Base-by-base conservation (phyloP, 2,329 filamentous ascomycete genomes). In the Diaporthe aspalathi region DNA sequence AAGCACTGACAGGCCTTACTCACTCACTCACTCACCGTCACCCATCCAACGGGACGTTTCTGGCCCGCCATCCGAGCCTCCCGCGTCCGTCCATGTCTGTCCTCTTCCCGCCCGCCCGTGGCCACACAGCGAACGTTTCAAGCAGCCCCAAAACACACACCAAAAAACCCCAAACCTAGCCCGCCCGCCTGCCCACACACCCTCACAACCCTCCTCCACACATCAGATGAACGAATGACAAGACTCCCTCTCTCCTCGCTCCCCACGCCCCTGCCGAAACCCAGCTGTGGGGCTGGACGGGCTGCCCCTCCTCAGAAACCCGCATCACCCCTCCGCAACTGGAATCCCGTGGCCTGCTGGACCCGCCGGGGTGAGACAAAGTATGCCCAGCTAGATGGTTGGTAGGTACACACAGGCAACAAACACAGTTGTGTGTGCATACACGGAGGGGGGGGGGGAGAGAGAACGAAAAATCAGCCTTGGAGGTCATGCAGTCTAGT, bases 111-210 rank as follows among this genome's bases (percentile, higher is more conserved):
- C 49, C 12, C 12, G 22, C 49, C 49, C 45, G 27, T 63, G 35
- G 65, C 52, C 52, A 56, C 52, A 68, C 65, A 38, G 65, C 65
- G 2, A 35, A 56, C 38, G 50, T 68, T 56, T 56, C 65, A 68
- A 68, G 20, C 65, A 56, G 65, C 50, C 60, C 27, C 43, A 67
- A 67, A 52, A 40, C 49, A 45, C 24, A 63, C 32, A 32, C n/a
- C n/a, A n/a, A n/a, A n/a, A 32, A 32, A 32, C 60, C 12, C 27
- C n/a, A n/a, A 62, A 32, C 38, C 47, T 29, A 29, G 27, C 11
- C 43, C 27, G 16, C 57, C 17, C 35, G 22, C 29, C n/a, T n/a
- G n/a, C n/a, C n/a, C n/a, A n/a, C n/a, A n/a, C n/a, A n/a, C n/a
- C n/a, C n/a, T n/a, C n/a, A n/a, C n/a, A n/a, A n/a, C n/a, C n/a